Percentiles rank a stretch among this genome's conserved stretches.
Evolutionary conservation across 805 yeast species (phyloP).

Genomic region (Tetrapisispora fleetii): DNA sequence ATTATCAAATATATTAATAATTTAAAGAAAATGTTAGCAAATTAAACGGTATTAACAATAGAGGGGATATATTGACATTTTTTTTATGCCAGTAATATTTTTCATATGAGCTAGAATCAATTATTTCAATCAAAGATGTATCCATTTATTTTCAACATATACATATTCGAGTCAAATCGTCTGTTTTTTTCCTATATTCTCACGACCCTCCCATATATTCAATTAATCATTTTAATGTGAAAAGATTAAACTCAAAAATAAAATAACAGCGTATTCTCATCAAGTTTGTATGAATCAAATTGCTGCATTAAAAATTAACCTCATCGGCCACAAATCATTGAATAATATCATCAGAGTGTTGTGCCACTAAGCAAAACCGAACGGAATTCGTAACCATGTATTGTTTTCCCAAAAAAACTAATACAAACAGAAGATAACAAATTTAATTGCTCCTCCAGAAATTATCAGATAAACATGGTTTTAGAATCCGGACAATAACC

Average conservation of each 20-base stretch:
- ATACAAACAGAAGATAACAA: constrained; percentile 17
- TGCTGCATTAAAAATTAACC: no score
- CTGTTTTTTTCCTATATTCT: no score
- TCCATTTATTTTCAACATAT: no score
- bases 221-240: not conserved
- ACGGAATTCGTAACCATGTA: not conserved
- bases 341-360: not conserved
- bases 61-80: not conserved
- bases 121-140: not conserved
- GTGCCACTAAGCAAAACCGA: not conserved
- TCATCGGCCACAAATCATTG: not conserved
- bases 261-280: no score
- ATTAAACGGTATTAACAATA: not conserved
- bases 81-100: not conserved
- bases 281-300: no score
- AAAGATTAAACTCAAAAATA: no score
- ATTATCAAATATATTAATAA: constrained; percentile 4
- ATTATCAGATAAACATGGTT: not conserved
- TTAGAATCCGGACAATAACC: not conserved
- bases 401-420: constrained; percentile 1
- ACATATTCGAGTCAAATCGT: not conserved
- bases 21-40: constrained; percentile 3
- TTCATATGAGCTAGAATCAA: not conserved
- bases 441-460: constrained; percentile 24
- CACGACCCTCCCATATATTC: not conserved